Conservation (phyloP, 2,329 filamentous ascomycete genomes). For the Aspergillus candidus region DNA sequence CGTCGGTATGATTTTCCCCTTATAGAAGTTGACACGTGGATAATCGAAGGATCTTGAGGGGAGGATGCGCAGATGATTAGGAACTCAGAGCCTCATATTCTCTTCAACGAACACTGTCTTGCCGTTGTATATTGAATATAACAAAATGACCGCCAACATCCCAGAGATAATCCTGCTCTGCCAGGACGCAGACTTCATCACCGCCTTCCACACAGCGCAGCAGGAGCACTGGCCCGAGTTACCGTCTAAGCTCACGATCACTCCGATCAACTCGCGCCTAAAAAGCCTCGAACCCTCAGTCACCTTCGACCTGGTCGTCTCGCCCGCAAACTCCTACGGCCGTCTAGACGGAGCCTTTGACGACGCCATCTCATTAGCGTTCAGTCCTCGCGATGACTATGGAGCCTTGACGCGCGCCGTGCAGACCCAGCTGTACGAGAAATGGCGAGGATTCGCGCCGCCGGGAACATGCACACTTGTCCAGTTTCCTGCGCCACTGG, state of each 20-base stretch:
- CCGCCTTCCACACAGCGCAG: constrained; percentile 38
- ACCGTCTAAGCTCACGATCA: constrained; percentile 32
- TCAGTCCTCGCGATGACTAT: constrained; percentile 44
- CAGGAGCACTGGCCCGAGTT: constrained; percentile 26
- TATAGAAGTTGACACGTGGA: too few species aligned
- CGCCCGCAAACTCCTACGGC: constrained; percentile 51
- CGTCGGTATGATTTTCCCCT: too few species aligned
- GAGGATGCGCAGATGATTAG: too few species aligned
- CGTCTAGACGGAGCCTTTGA: constrained; percentile 52
- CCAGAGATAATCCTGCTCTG: constrained; percentile 41
- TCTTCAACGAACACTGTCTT: too few species aligned
- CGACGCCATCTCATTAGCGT: constrained; percentile 47
- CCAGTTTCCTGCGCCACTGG: constrained; percentile 37
- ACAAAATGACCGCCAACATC: constrained; percentile 25
- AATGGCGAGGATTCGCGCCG: constrained; percentile 47
- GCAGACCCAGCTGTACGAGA: constrained; percentile 42
- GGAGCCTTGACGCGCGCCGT: constrained; percentile 43
- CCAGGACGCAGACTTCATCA: constrained; percentile 33
- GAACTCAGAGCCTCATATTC: too few species aligned
- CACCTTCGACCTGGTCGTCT: constrained; percentile 47
- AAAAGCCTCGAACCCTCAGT: constrained; percentile 29
- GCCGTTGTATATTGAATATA: too few species aligned
- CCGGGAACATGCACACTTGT: constrained; percentile 48
- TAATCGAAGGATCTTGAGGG: too few species aligned
- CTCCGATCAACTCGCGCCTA: constrained; percentile 33